Evolutionary conservation across 768 basidiomycete species (phyloP).

Genomic region (Udeniomyces megalosporus): DNA sequence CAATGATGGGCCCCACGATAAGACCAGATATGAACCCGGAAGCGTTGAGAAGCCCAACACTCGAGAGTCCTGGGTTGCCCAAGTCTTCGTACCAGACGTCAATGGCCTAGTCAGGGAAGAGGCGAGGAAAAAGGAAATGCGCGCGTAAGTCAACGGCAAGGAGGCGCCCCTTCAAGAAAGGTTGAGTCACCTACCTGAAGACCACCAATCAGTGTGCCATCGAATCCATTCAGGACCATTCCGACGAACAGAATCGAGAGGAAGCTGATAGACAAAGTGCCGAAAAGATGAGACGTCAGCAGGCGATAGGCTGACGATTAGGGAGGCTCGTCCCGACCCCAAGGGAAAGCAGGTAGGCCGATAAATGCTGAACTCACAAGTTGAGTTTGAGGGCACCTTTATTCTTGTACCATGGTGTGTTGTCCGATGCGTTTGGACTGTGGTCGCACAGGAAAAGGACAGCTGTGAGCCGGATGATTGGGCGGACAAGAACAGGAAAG

Average conservation of each 20-base stretch:
- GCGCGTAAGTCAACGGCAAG: background rate
- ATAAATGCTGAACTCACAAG: constrained; percentile 24
- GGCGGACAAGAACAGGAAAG: background rate
- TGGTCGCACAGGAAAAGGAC: background rate
- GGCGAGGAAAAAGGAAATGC: constrained; percentile 19
- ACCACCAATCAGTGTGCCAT: background rate
- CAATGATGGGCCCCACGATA: constrained; percentile 29
- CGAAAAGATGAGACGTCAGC: background rate
- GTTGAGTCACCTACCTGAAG: background rate
- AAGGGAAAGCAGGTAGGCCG: background rate
- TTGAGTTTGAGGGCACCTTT: constrained; percentile 30
- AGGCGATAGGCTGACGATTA: background rate
- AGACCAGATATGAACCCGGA: constrained; percentile 26
- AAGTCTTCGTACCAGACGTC: constrained; percentile 29
- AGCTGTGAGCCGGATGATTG: background rate
- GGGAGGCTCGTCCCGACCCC: no score
- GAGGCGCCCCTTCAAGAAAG: background rate
- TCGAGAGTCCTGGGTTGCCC: constrained; percentile 22
- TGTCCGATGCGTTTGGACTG: constrained; percentile 29
- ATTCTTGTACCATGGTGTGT: constrained; percentile 27
- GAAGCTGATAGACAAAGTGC: constrained; percentile 21
- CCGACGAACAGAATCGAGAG: constrained; percentile 30
- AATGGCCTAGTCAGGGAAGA: constrained; percentile 29
- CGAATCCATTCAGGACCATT: constrained; percentile 30
- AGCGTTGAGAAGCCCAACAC: constrained; percentile 30